Conservation (phyloP, 805 yeast genomes). For the Lipomyces sp. region DNA sequence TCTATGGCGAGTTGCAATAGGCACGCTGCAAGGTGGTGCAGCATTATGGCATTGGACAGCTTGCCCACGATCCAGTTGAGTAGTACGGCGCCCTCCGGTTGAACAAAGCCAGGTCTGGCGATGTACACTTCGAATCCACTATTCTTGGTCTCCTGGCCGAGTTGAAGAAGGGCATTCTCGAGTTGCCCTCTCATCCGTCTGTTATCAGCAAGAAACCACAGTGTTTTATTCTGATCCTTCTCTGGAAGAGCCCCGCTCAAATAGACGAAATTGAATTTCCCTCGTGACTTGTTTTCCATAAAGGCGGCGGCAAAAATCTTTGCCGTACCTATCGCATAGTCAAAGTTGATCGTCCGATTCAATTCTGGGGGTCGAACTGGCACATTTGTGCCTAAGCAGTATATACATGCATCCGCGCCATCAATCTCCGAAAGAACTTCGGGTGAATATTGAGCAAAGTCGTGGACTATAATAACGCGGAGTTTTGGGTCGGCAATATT, state of each 20-base stretch:
- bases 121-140: not conserved
- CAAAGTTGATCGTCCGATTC: not conserved
- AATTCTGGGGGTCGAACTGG: not conserved
- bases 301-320: not conserved
- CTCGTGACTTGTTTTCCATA: not conserved
- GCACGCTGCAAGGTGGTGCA: too few species aligned
- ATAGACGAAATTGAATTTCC: not conserved
- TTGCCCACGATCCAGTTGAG: not conserved
- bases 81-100: not conserved
- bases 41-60: too few species aligned
- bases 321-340: not conserved
- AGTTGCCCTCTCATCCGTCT: not conserved
- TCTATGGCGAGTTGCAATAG: too few species aligned
- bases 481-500: not conserved
- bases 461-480: not conserved
- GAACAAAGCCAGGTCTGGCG: not conserved
- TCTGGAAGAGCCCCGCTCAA: not conserved
- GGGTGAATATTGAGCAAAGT: not conserved
- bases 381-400: not conserved
- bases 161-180: not conserved
- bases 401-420: not conserved
- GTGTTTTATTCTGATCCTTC: not conserved
- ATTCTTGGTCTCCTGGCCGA: not conserved
- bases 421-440: not conserved
- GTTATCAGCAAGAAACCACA: not conserved